Percentiles rank a stretch among this genome's conserved stretches.
These are phyloP conservation scores for Drechslerella stenobrocha DNA, from an alignment of 2,329 filamentous ascomycete genomes.

Conservation along the genomic window DNA sequence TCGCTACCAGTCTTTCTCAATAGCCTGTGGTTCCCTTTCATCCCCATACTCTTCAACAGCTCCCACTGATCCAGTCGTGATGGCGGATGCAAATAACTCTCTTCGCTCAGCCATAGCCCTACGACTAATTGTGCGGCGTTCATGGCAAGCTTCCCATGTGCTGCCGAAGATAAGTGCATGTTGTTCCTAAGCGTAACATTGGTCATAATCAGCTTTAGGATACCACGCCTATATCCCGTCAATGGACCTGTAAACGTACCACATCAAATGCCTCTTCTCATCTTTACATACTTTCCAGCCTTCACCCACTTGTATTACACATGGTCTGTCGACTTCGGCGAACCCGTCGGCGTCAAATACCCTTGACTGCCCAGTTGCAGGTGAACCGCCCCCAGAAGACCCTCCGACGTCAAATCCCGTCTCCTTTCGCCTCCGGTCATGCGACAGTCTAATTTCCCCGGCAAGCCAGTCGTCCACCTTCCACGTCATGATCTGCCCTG, in stretches of 20 bases:
- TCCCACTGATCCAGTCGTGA: not conserved
- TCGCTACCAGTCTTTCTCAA: too few species aligned
- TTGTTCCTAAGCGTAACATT: not conserved
- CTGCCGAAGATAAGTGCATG: not conserved
- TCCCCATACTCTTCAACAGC: not conserved
- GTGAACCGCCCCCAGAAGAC: not conserved
- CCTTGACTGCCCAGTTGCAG: not conserved
- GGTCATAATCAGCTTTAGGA: not conserved
- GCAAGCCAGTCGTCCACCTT: not conserved
- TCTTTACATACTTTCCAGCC: not conserved
- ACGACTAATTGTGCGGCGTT: not conserved
- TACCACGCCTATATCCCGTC: not conserved
- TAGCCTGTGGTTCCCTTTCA: not conserved
- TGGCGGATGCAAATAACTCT: slow-evolving; percentile 2
- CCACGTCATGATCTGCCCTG: not conserved
- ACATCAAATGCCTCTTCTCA: slow-evolving; percentile 4
- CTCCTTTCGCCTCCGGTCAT: not conserved
- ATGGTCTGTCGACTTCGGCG: not conserved
- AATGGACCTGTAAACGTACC: not conserved
- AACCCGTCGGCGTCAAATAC: not conserved
- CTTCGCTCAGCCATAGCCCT: not conserved
- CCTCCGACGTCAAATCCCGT: not conserved
- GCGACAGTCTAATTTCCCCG: not conserved
- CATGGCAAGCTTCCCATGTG: not conserved
- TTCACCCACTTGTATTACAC: not conserved